Evolutionary conservation across 768 basidiomycete genomes (phyloP).

Genomic region (Pleurotus cornucopiae): DNA sequence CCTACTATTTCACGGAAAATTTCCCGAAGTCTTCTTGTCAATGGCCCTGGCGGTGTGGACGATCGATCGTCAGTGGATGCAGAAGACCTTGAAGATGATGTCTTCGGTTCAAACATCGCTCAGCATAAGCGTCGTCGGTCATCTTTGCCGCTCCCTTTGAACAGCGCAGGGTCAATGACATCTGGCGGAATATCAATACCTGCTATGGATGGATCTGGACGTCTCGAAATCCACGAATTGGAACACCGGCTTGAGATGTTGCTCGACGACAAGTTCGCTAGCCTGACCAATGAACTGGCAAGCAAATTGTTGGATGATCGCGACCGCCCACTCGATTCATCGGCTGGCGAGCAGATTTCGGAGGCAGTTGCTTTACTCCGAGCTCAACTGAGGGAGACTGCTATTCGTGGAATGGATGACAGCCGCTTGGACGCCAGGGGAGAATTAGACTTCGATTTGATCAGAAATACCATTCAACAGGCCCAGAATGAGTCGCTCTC

Average conservation of each 20-base stretch:
- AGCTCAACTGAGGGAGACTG: constrained; percentile 61
- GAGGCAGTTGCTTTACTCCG: constrained; percentile 69
- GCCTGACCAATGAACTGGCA: constrained; percentile 37
- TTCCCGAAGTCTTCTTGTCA: constrained; percentile 50
- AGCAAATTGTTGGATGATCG: constrained; percentile 19
- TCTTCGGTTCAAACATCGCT: constrained; percentile 26
- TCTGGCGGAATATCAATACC: constrained; percentile 37
- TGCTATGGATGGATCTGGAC: constrained; percentile 48
- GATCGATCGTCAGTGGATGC: constrained; percentile 20
- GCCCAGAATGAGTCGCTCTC: constrained; percentile 59
- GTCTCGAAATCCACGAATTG: constrained; percentile 55
- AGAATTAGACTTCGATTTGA: constrained; percentile 74
- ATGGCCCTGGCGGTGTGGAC: constrained; percentile 44
- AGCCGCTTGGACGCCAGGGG: constrained; percentile 68
- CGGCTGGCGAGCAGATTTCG: constrained; percentile 58
- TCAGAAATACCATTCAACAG: constrained; percentile 66
- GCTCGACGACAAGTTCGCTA: constrained; percentile 65
- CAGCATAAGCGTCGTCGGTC: constrained; percentile 46
- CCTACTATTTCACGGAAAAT: constrained; percentile 63
- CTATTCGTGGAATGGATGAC: constrained; percentile 52
- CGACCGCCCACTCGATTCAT: constrained; percentile 27
- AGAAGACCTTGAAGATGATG: constrained; percentile 25
- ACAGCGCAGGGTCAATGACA: constrained; percentile 39
- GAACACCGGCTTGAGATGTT: constrained; percentile 60
- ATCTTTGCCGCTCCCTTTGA: constrained; percentile 53